Evolutionary conservation across 164 flowering plant species (phyloP), one percentile per base, ranked within the genome.

Genomic region (Chimonanthus praecox): DNA sequence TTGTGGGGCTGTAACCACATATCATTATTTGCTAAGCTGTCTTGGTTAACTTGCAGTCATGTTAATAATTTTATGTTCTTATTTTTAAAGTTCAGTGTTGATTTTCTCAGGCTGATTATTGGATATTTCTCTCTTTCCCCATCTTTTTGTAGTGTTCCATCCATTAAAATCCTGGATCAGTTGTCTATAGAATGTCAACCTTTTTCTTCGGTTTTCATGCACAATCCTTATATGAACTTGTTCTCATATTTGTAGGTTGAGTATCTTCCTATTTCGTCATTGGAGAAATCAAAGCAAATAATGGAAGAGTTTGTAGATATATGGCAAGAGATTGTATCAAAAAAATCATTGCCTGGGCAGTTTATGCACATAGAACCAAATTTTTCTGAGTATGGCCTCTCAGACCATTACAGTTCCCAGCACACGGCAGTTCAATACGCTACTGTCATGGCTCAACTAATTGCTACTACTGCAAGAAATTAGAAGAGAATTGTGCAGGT

Each of bases 391-490:
- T 92, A 72, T 81, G 92, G 96, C 73, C 96, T 95, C 58, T 43
- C 80, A 8, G 99, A 93, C 69, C 85, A 77, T 66, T 95, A 91
- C 71, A 83, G 85, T 58, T 77, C 89, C 9, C 92, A 89, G 60
- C 99, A 90, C 78, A 90, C 98, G 11, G 96, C 93, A 21, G 87
- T 91, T 71, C 97, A 89, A 76, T 95, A 92, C 84, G 95, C 94
- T 45, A 69, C 80, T 13, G 88, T 86, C 61, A 86, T 87, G 85
- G 86, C 84, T 78, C 95, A 88, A 69, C 77, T 91, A 76, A 83
- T 94, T 68, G 90, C 97, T 7, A 70, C 90, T 0, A 90, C 54
- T n/a, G 60, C 16, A 54, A 54, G 60, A 54, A 54, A 9, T n/a
- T 54, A 54, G 60, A 54, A 54, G 60, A 54, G 51, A 49, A 16